These are phyloP conservation scores for Yamadazyma sp. DNA, from an alignment of 805 yeast genomes.

Conservation along the genomic window DNA sequence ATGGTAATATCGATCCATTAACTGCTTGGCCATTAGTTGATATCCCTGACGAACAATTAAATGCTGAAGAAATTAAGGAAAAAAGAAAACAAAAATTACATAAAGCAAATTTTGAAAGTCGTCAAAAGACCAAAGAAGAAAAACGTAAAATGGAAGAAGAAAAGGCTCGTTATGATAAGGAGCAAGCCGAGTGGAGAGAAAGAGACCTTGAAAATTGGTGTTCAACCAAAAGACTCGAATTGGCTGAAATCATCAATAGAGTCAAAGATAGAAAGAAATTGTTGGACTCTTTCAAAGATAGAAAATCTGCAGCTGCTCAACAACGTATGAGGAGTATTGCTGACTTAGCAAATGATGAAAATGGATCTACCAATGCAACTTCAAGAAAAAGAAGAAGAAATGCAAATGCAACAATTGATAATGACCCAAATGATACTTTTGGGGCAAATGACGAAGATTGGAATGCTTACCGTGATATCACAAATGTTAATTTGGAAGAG, in stretches of 20 bases:
- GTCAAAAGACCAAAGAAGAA: constrained; percentile 76
- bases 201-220: constrained; percentile 80
- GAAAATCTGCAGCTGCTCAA: constrained; percentile 91
- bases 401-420: constrained; percentile 68
- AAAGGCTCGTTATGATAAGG: constrained; percentile 55
- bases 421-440: constrained; percentile 89
- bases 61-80: constrained; percentile 78
- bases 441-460: constrained; percentile 97
- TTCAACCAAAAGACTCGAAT: constrained; percentile 57
- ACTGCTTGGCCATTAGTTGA: constrained; percentile 71
- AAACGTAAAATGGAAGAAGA: constrained; percentile 64
- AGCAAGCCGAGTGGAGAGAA: constrained; percentile 76
- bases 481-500: constrained; percentile 74
- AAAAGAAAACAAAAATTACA: constrained; percentile 79
- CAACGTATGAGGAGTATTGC: constrained; percentile 90
- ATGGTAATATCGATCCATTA: constrained; percentile 42
- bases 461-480: constrained; percentile 83
- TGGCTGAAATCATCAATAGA: constrained; percentile 55
- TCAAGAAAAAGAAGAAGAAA: constrained; percentile 43
- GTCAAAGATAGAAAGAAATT: constrained; percentile 68
- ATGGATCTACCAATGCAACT: constrained; percentile 45
- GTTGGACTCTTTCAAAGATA: constrained; percentile 74
- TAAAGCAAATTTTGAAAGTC: constrained; percentile 86
- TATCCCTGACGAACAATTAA: constrained; percentile 78
- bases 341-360: constrained; percentile 73